Evolutionary conservation across 2,329 filamentous ascomycete genomes (phyloP).

Genomic region (Chalara sp.): DNA sequence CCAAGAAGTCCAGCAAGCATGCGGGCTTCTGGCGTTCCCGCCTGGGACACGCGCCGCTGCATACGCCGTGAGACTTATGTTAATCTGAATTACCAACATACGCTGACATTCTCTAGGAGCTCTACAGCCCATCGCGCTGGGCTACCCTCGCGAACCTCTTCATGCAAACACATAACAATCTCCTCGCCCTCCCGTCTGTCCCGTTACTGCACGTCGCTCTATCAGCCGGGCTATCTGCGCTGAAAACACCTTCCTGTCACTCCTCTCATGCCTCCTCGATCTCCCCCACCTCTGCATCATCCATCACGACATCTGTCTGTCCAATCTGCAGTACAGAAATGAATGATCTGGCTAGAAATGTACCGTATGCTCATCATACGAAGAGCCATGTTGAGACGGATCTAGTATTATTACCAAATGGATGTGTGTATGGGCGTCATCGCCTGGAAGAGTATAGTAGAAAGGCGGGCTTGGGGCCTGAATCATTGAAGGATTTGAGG

Average conservation of each 20-base stretch:
- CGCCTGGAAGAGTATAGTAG: slow-evolving; percentile 69
- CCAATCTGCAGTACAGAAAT: slow-evolving; percentile 95
- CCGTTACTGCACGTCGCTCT: slow-evolving; percentile 88
- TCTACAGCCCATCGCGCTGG: slow-evolving; percentile 75
- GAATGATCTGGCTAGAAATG: slow-evolving; percentile 79
- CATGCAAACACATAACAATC: slow-evolving; percentile 75
- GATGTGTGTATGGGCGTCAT: slow-evolving; percentile 73
- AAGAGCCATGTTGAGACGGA: slow-evolving; percentile 90
- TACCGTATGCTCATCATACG: slow-evolving; percentile 92
- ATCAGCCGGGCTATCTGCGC: slow-evolving; percentile 81
- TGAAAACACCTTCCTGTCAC: slow-evolving; percentile 94
- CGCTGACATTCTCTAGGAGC: slow-evolving; percentile 37
- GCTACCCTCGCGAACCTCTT: slow-evolving; percentile 70
- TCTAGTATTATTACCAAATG: slow-evolving; percentile 79
- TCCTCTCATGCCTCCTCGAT: slow-evolving; percentile 33
- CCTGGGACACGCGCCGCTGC: slow-evolving; percentile 49
- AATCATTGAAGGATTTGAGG: slow-evolving; percentile 69
- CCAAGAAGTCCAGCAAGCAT: slow-evolving; percentile 63
- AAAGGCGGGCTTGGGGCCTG: slow-evolving; percentile 65
- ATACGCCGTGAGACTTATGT: slow-evolving; percentile 30
- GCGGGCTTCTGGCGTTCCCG: slow-evolving; percentile 72
- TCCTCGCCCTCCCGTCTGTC: slow-evolving; percentile 74
- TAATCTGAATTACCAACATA: neutral
- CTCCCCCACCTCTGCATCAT: slow-evolving; percentile 24
- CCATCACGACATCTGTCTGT: slow-evolving; percentile 61